Percentiles rank a stretch among this genome's conserved stretches.
Conservation (phyloP, 2,329 filamentous ascomycete genomes). For the Diaporthe citrichinensis region DNA sequence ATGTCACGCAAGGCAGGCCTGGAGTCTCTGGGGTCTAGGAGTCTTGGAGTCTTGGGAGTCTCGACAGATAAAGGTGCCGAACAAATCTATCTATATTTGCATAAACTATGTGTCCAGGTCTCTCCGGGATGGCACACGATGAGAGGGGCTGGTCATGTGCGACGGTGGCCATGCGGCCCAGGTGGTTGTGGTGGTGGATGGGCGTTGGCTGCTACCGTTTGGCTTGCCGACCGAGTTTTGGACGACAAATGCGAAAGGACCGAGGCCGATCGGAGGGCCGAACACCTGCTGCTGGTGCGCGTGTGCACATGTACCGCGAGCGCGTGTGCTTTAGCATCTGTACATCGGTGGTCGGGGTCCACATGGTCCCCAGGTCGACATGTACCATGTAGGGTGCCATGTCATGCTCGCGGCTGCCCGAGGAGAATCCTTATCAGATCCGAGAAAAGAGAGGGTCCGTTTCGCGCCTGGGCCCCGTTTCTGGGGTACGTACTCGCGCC, state of each 20-base stretch:
- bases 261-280: constrained; percentile 28
- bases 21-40: not conserved
- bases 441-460: constrained; percentile 38
- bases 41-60: not conserved
- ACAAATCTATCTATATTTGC: not conserved
- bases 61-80: not conserved
- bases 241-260: constrained; percentile 6
- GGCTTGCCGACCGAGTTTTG: not conserved
- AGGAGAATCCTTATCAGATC: constrained; percentile 38
- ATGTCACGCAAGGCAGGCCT: not conserved
- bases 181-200: too few species aligned
- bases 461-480: constrained; percentile 21
- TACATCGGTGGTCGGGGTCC: not conserved
- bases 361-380: constrained; percentile 6
- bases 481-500: constrained; percentile 7
- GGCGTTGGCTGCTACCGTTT: not conserved
- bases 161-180: constrained; percentile 6
- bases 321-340: not conserved
- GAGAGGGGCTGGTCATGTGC: not conserved
- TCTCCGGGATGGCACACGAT: not conserved
- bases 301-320: not conserved
- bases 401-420: not conserved
- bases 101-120: not conserved
- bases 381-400: not conserved
- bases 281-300: not conserved